A percentile compares a stretch with the other conserved stretches of the same genome.
phyloP scores from a whole-genome alignment of 1,284 basidiomycete species.

The Cystobasidium pallidum region DNA sequence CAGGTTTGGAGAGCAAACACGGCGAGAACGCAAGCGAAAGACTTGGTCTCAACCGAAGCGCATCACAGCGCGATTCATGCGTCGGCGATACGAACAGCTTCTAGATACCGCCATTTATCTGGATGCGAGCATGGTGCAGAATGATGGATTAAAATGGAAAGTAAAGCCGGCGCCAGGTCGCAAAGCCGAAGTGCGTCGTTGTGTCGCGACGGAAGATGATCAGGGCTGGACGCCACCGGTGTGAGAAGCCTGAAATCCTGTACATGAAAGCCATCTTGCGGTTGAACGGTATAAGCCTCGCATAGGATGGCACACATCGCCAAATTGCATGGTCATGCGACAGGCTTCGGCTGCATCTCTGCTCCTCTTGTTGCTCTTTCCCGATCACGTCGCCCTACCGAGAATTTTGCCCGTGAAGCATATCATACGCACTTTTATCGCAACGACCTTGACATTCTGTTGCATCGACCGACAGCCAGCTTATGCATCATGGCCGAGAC shows the following conservation, averaged over 20 bases:
- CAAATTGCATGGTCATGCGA: too few species aligned
- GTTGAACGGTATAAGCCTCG: too few species aligned
- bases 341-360: too few species aligned
- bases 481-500: conserved; percentile 1
- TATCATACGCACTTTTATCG: too few species aligned
- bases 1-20: background rate
- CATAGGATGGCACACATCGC: too few species aligned
- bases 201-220: conserved; percentile 26
- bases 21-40: conserved; percentile 3
- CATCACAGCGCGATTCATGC: conserved; percentile 47
- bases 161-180: conserved; percentile 7
- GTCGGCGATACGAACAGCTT: conserved; percentile 43
- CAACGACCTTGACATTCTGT: too few species aligned
- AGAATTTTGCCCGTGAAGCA: conserved; percentile 8
- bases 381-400: conserved; percentile 1
- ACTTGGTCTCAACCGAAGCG: conserved; percentile 38
- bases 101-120: conserved; percentile 45
- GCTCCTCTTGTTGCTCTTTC: too few species aligned
- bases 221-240: conserved; percentile 8
- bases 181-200: background rate
- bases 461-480: background rate
- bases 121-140: background rate
- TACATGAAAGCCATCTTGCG: background rate
- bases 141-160: background rate
- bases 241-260: background rate